phyloP scores from a whole-genome alignment of 768 basidiomycete genomes.

The Coprinopsis marcescibilis region DNA sequence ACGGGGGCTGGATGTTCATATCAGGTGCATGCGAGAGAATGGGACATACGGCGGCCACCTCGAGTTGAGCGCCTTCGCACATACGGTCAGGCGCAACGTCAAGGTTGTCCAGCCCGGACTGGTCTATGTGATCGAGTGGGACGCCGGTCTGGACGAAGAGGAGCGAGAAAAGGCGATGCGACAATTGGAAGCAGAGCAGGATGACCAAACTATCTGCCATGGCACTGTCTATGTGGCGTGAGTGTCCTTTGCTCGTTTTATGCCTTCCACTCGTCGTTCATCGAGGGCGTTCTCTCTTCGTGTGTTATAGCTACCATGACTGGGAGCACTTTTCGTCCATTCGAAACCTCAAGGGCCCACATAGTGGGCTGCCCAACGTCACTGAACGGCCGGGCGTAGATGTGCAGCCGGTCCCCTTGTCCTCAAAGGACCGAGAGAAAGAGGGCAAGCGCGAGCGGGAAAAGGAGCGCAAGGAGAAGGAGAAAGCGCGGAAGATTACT shows the following conservation, averaged over 20 bases:
- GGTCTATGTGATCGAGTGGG: slow-evolving; percentile 86
- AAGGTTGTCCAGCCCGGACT: slow-evolving; percentile 92
- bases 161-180: slow-evolving; percentile 5
- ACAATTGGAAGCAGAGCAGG: slow-evolving; percentile 11
- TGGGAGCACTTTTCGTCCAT: slow-evolving; percentile 97
- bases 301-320: slow-evolving; percentile 65
- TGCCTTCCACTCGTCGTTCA: background rate
- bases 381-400: slow-evolving; percentile 39
- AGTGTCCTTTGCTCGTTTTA: slow-evolving; percentile 27
- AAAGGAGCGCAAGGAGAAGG: slow-evolving; percentile 15
- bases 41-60: slow-evolving; percentile 94
- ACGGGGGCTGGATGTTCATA: slow-evolving; percentile 65
- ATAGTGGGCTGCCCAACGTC: slow-evolving; percentile 65
- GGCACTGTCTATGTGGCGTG: slow-evolving; percentile 81
- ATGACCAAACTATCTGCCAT: slow-evolving; percentile 13
- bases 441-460: slow-evolving; percentile 18
- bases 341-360: slow-evolving; percentile 80
- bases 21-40: slow-evolving; percentile 73
- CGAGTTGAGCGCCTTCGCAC: slow-evolving; percentile 89
- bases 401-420: slow-evolving; percentile 18
- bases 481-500: slow-evolving; percentile 14
- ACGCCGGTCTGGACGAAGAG: slow-evolving; percentile 36
- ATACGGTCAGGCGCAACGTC: slow-evolving; percentile 69
- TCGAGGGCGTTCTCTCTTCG: background rate
- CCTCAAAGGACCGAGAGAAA: slow-evolving; percentile 15